Evolutionary conservation across 1,139 yeast species (phyloP).

Genomic region (Hemisphaericaspora xylofermentans): DNA sequence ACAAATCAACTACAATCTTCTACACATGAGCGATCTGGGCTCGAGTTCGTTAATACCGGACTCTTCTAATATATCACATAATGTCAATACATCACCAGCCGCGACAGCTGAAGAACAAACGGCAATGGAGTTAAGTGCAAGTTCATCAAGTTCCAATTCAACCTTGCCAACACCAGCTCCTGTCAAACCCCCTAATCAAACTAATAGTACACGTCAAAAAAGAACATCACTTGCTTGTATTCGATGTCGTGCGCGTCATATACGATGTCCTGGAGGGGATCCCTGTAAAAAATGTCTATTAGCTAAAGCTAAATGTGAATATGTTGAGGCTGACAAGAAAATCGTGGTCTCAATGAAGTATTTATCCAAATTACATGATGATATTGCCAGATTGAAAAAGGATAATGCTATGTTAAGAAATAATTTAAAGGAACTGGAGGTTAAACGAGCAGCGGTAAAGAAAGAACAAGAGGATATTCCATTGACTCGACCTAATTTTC

Average conservation of each 20-base stretch:
- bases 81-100: background rate
- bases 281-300: constrained; percentile 68
- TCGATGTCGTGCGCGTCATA: constrained; percentile 72
- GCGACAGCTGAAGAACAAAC: constrained; percentile 3
- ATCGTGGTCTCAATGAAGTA: constrained; percentile 77
- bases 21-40: constrained; percentile 5
- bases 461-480: background rate
- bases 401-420: constrained; percentile 58
- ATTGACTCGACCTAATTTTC: background rate
- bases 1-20: no score
- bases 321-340: constrained; percentile 74
- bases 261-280: constrained; percentile 79
- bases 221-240: constrained; percentile 54
- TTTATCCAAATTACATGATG: constrained; percentile 66
- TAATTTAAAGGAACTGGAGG: constrained; percentile 34
- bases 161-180: background rate
- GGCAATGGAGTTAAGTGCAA: constrained; percentile 4
- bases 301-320: constrained; percentile 66
- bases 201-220: constrained; percentile 19
- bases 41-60: background rate
- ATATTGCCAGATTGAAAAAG: constrained; percentile 50
- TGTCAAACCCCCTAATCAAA: background rate
- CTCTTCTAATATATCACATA: background rate
- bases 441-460: background rate
- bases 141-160: constrained; percentile 4